Percentiles rank a stretch among this genome's conserved stretches.
Evolutionary conservation across 352 stramenopile species (phyloP).

Genomic region (Pythium biforme): DNA sequence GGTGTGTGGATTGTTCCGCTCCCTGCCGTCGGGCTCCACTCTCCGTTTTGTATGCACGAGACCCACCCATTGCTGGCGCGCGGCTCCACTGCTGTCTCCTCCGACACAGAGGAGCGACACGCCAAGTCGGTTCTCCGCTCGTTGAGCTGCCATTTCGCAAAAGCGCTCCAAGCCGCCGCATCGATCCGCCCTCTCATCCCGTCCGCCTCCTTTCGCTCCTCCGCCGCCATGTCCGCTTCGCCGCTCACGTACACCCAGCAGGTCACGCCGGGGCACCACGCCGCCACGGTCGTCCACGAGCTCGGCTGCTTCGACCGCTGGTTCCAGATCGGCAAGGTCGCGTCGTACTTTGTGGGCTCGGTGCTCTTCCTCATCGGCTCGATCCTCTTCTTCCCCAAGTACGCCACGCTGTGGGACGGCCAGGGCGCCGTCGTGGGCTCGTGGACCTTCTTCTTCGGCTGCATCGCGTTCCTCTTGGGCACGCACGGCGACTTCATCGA

Average conservation of each 20-base stretch:
- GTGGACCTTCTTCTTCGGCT: conserved; percentile 75
- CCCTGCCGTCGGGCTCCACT: conserved; percentile 2
- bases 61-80: conserved; percentile 22
- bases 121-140: not conserved
- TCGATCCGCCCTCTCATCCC: conserved; percentile 4
- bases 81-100: not conserved
- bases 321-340: conserved; percentile 50
- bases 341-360: conserved; percentile 60
- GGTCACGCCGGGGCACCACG: conserved; percentile 20
- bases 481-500: conserved; percentile 77
- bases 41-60: conserved; percentile 22
- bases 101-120: conserved; percentile 16
- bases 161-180: conserved; percentile 13
- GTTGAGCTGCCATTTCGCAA: conserved; percentile 18
- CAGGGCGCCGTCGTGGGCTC: conserved; percentile 58
- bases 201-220: not conserved
- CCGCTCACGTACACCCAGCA: conserved; percentile 33
- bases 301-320: conserved; percentile 40
- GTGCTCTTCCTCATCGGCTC: conserved; percentile 75
- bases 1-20: not conserved
- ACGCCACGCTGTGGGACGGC: conserved; percentile 56
- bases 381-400: conserved; percentile 81
- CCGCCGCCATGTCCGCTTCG: conserved; percentile 9
- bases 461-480: conserved; percentile 61
- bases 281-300: conserved; percentile 18